Conservation (phyloP, 2,329 filamentous ascomycete genomes). For the Thyridium curvatum region DNA sequence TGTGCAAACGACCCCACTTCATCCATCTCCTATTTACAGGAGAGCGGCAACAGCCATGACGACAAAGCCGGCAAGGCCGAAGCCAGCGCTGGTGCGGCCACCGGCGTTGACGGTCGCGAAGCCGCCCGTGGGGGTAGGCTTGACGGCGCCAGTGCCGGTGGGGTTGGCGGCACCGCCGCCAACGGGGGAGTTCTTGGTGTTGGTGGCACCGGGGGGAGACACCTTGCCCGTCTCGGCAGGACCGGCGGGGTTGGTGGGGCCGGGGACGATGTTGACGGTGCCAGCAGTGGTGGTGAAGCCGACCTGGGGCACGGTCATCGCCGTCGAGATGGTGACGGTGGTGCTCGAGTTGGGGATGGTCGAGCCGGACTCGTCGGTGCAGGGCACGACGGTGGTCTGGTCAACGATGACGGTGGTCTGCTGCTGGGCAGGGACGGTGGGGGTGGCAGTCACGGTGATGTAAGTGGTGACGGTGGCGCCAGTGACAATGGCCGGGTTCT, state of each 20-base stretch:
- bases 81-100: conserved; percentile 22
- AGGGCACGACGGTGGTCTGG: conserved; percentile 45
- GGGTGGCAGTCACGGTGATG: conserved; percentile 42
- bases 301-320: conserved; percentile 47
- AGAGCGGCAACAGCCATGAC: conserved; percentile 37
- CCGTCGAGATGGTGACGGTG: conserved; percentile 37
- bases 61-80: conserved; percentile 35
- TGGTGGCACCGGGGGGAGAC: conserved; percentile 14
- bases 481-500: conserved; percentile 83
- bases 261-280: conserved; percentile 28
- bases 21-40: conserved; percentile 30
- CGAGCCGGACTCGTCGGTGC: conserved; percentile 36
- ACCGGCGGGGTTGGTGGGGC: conserved; percentile 27
- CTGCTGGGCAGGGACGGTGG: conserved; percentile 28
- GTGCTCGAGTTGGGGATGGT: conserved; percentile 44
- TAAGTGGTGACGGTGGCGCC: conserved; percentile 59
- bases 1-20: background rate
- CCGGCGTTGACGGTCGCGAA: conserved; percentile 30
- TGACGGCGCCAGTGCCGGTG: conserved; percentile 24
- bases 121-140: conserved; percentile 24
- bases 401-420: conserved; percentile 41
- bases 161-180: conserved; percentile 13
- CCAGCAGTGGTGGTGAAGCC: conserved; percentile 33
- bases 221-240: conserved; percentile 14
- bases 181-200: conserved; percentile 12